Base-by-base conservation (phyloP, 495 filamentous ascomycete genomes). In the Daldinia concentrica region DNA sequence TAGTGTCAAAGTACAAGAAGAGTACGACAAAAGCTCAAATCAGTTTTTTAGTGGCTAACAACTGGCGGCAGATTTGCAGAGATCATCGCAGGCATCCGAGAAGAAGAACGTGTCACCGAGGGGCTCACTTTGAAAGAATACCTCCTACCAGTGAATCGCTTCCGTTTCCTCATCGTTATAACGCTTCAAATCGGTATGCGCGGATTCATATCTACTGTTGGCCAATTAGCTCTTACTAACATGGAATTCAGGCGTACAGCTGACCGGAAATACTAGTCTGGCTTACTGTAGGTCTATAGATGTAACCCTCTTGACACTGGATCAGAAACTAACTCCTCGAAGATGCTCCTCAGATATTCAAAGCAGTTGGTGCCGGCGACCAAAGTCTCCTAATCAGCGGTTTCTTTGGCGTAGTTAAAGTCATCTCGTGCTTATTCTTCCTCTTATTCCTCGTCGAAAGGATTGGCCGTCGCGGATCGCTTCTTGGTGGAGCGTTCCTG, bases 341-440 rank as follows among this genome's bases (percentile, higher is more conserved):
- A 72, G 58, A 71, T 52, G 82, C 83, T 6, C 83, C 83, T 0
- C 82, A 85, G 60, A 80, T 84, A 67, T 85, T 86, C 76, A 78
- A 80, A 41, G 73, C 82, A 2, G 76, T 86, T 9, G 83, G 83
- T 11, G 79, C 81, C 1, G 78, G 81, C 26, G 75, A 81, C 26
- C 79, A 79, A 36, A 75, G 79, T 60, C 81, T 81, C 24, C 69
- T 87, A 12, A 79, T 85, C 43, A 84, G 80, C 11, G 82, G 83
- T 9, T 82, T 85, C 73, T 86, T 86, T 55, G 82, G 81, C 22
- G 64, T 84, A 8, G 81, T 82, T 34, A 86, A 86, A 66, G 80
- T 84, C 7, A 74, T 82, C 5, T 81, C 59, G 73, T 83, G 75
- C 73, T 78, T 54, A 67, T 82, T 59, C 67, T 81, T 80, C 57